Conservation (phyloP, 768 basidiomycete species). For the Neoboletus subvelutipes region DNA sequence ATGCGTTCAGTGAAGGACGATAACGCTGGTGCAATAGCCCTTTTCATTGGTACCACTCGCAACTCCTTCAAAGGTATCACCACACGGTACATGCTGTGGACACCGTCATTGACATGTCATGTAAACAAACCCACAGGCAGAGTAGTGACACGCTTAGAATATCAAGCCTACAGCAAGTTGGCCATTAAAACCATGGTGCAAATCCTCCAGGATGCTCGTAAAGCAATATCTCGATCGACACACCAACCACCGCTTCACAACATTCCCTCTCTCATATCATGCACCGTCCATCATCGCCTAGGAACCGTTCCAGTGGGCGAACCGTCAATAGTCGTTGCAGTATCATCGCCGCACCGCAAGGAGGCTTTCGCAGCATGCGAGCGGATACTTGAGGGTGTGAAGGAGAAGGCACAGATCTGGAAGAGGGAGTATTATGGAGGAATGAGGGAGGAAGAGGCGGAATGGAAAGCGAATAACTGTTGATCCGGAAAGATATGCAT, state of each 20-base stretch:
- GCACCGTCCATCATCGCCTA: slow-evolving; percentile 72
- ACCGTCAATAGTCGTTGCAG: slow-evolving; percentile 82
- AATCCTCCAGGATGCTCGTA: slow-evolving; percentile 51
- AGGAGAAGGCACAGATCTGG: slow-evolving; percentile 84
- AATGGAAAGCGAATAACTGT: slow-evolving; percentile 64
- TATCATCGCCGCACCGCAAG: slow-evolving; percentile 79
- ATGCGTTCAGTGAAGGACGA: slow-evolving; percentile 62
- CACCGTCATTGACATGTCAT: slow-evolving; percentile 8
- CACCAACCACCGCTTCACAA: slow-evolving; percentile 33
- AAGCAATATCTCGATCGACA: slow-evolving; percentile 43
- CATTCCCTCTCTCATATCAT: slow-evolving; percentile 47
- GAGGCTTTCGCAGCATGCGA: slow-evolving; percentile 82
- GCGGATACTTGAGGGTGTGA: slow-evolving; percentile 82
- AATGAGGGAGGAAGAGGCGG: slow-evolving; percentile 55
- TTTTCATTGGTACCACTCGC: slow-evolving; percentile 85
- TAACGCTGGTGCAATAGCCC: slow-evolving; percentile 66
- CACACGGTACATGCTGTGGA: background rate
- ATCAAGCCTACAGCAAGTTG: slow-evolving; percentile 79
- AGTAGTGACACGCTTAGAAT: slow-evolving; percentile 69
- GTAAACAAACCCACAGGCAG: slow-evolving; percentile 47
- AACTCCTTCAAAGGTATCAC: slow-evolving; percentile 76
- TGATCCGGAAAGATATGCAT: slow-evolving; percentile 15
- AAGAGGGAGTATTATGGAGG: slow-evolving; percentile 87
- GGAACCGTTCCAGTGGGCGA: slow-evolving; percentile 77
- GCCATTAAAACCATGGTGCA: slow-evolving; percentile 74